Evolutionary conservation across 2,329 filamentous ascomycete genomes (phyloP).

Genomic region (Amauroascus verrucosus): DNA sequence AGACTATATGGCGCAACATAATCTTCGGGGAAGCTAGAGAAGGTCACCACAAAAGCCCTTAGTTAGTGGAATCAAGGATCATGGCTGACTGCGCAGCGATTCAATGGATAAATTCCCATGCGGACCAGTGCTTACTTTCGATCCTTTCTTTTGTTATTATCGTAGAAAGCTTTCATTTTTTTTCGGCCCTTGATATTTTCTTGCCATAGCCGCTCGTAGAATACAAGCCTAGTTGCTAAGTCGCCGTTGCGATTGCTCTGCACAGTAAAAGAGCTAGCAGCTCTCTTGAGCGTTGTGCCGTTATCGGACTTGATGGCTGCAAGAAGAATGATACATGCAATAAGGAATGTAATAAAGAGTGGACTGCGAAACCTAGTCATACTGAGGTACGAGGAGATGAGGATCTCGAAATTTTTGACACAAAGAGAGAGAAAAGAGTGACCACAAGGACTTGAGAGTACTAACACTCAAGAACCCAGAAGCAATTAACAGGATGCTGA

Average conservation of each 20-base stretch:
- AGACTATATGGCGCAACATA: constrained; percentile 16
- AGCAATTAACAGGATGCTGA: too few species aligned
- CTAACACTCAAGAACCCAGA: too few species aligned
- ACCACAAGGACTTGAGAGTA: not conserved
- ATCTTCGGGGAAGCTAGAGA: constrained; percentile 9
- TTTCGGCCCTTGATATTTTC: constrained; percentile 9
- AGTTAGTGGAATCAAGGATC: not conserved
- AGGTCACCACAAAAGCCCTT: not conserved
- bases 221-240: constrained; percentile 1
- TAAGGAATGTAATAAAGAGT: not conserved
- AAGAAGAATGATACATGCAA: constrained; percentile 9
- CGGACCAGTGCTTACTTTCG: not conserved
- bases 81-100: not conserved
- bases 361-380: constrained; percentile 6
- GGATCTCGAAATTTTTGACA: not conserved
- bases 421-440: not conserved
- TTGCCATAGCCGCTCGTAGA: constrained; percentile 7
- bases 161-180: constrained; percentile 2
- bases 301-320: constrained; percentile 5
- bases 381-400: not conserved
- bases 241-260: not conserved
- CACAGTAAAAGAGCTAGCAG: constrained; percentile 1
- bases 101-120: not conserved
- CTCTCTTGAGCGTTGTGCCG: constrained; percentile 3
- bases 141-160: not conserved